Evolutionary conservation across 345 rosid genomes (phyloP).

Genomic region (Brassica nigra): DNA sequence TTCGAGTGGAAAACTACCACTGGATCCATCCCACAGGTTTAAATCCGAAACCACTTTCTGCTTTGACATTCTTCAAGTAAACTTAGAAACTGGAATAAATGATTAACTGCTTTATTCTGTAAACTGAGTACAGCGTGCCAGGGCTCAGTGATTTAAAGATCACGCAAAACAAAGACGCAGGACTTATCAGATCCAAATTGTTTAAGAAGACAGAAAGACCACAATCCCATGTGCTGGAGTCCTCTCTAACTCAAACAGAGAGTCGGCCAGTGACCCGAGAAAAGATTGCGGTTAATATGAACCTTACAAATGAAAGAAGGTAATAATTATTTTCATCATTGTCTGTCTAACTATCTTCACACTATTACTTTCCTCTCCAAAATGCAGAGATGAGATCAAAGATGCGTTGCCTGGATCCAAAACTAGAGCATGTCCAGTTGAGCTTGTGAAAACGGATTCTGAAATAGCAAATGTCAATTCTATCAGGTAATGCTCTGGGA

Average conservation of each 20-base stretch:
- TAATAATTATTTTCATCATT: neutral
- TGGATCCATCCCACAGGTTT: slow-evolving; percentile 51
- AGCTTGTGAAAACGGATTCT: slow-evolving; percentile 41
- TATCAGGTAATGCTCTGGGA: slow-evolving; percentile 40
- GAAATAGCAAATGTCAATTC: slow-evolving; percentile 34
- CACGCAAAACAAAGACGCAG: slow-evolving; percentile 45
- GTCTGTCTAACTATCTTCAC: slow-evolving; percentile 1
- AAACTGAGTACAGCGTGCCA: slow-evolving; percentile 36
- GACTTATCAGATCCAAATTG: slow-evolving; percentile 40
- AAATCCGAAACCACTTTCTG: slow-evolving; percentile 10
- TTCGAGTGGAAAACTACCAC: slow-evolving; percentile 35
- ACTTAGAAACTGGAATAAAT: slow-evolving; percentile 8
- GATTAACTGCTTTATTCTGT: slow-evolving; percentile 17
- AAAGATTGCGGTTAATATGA: slow-evolving; percentile 29
- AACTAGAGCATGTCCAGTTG: slow-evolving; percentile 26
- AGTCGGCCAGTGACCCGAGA: slow-evolving; percentile 39
- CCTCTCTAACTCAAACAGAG: slow-evolving; percentile 36
- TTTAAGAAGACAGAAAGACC: slow-evolving; percentile 44
- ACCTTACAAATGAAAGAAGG: slow-evolving; percentile 31
- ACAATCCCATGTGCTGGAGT: slow-evolving; percentile 36
- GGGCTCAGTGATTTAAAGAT: slow-evolving; percentile 27
- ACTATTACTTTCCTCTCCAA: slow-evolving; percentile 7
- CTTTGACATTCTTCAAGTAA: neutral
- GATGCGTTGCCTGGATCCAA: slow-evolving; percentile 40
- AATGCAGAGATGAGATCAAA: slow-evolving; percentile 40